Base-by-base conservation (phyloP, 192 early-diverging fungal species). In the Entomortierella chlamydospora region DNA sequence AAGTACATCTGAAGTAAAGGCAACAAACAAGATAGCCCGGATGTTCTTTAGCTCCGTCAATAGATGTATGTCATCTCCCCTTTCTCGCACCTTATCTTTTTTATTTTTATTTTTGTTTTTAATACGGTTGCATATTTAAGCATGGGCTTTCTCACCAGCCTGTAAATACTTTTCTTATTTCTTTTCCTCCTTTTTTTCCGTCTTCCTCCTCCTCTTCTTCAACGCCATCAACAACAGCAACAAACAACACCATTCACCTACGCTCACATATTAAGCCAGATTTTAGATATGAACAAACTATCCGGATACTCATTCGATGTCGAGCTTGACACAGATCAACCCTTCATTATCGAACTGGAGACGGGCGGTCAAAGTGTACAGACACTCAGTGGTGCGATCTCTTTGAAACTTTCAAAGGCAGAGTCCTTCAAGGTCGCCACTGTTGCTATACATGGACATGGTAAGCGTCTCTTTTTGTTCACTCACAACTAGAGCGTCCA, bases 291-390 rank as follows among this genome's bases (percentile, higher is more conserved):
- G 45, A 47, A 47, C 20, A 37, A 37, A n/a, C 13, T 41, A 6
- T 13, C 13, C 13, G 65, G 66, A 26, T 78, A 65, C 30, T 53
- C 62, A 22, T 79, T 66, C 26, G 76, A 79, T 66, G 50, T 79
- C 52, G 68, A 79, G 58, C 76, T 79, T 25, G 57, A 79, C 52
- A 79, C 76, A 13, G 76, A 70, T 13, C 76, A 79, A 37, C 76
- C 76, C 18, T 70, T 79, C 52, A 66, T 79, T 43, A 43, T 79
- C 20, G 76, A 79, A 26, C 63, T 79, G 31, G 68, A 79, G 60
- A 43, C 55, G 56, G 26, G 15, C 7, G 61, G 57, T 23, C 5
- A 43, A 26, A 49, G 66, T 4, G 31, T 50, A 17, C 62, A 70
- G 57, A 79, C 76, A 7, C 41, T 79, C 39, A 79, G 61, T 29